phyloP scores from a whole-genome alignment of 2,329 filamentous ascomycete genomes.

The Botryotinia narcissicola region DNA sequence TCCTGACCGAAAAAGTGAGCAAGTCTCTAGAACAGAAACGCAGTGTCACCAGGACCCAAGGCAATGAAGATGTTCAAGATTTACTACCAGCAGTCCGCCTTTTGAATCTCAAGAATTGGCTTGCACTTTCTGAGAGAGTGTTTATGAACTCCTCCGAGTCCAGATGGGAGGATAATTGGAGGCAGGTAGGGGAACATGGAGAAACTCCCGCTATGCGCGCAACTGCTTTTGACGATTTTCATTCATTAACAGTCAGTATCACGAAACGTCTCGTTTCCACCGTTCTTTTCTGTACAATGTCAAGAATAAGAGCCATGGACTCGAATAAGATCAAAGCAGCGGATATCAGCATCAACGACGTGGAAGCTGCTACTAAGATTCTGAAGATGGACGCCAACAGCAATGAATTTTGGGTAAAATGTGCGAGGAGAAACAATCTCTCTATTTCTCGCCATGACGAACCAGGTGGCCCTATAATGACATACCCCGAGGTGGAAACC shows the following conservation, averaged over 20 bases:
- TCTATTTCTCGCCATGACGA: slow-evolving; percentile 45
- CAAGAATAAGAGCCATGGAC: slow-evolving; percentile 55
- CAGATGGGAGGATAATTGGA: slow-evolving; percentile 66
- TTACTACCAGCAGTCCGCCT: slow-evolving; percentile 52
- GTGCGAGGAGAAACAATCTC: slow-evolving; percentile 52
- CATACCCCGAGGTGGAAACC: slow-evolving; percentile 40
- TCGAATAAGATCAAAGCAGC: slow-evolving; percentile 36
- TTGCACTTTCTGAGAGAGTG: slow-evolving; percentile 60
- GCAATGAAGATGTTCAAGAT: slow-evolving; percentile 34
- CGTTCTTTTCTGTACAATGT: slow-evolving; percentile 66
- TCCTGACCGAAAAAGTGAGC: slow-evolving; percentile 49
- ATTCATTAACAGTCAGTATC: slow-evolving; percentile 63
- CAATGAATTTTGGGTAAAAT: slow-evolving; percentile 50
- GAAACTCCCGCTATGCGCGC: slow-evolving; percentile 68
- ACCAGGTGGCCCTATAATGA: slow-evolving; percentile 28
- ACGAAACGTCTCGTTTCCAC: slow-evolving; percentile 70
- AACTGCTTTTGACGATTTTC: slow-evolving; percentile 74
- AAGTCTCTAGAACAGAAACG: slow-evolving; percentile 29
- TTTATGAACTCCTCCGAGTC: slow-evolving; percentile 70
- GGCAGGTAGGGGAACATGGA: slow-evolving; percentile 49
- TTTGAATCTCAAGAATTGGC: slow-evolving; percentile 59
- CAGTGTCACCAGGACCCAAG: slow-evolving; percentile 16
- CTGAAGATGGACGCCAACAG: slow-evolving; percentile 49
- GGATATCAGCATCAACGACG: slow-evolving; percentile 40
- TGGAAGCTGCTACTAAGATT: slow-evolving; percentile 53